phyloP scores from a whole-genome alignment of 2,329 filamentous ascomycete genomes.

The Cladosporium phlei region DNA sequence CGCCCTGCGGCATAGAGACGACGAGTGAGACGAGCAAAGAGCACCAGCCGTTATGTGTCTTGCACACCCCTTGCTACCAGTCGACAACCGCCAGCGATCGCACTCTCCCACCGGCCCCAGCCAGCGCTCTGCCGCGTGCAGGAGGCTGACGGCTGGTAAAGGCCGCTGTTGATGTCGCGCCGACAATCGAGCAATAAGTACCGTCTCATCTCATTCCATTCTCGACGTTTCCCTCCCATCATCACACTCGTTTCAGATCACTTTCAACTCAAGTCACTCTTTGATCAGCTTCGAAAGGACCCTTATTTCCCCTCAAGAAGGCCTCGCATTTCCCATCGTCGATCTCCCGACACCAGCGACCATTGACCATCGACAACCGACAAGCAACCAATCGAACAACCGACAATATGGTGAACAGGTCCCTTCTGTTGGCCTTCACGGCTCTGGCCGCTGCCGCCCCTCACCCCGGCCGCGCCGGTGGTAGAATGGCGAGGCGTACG shows the following conservation, averaged over 20 bases:
- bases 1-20: too few species aligned
- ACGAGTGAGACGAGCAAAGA: too few species aligned
- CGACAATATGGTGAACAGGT: conserved; percentile 5
- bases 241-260: conserved; percentile 4
- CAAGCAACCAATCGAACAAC: too few species aligned
- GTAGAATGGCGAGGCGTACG: not conserved
- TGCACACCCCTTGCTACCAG: not conserved
- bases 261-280: not conserved
- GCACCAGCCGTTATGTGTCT: conserved; percentile 7
- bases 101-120: conserved; percentile 2
- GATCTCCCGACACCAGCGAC: too few species aligned
- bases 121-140: not conserved
- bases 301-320: not conserved
- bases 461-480: not conserved
- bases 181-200: conserved; percentile 5
- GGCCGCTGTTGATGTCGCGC: conserved; percentile 4
- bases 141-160: not conserved
- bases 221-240: conserved; percentile 7
- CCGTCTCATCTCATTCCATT: not conserved
- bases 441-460: conserved; percentile 8
- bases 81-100: conserved; percentile 2
- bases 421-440: conserved; percentile 5
- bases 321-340: too few species aligned
- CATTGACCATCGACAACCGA: too few species aligned
- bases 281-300: not conserved